phyloP scores from a whole-genome alignment of 1,139 yeast genomes.

The Pichia inconspicua region DNA sequence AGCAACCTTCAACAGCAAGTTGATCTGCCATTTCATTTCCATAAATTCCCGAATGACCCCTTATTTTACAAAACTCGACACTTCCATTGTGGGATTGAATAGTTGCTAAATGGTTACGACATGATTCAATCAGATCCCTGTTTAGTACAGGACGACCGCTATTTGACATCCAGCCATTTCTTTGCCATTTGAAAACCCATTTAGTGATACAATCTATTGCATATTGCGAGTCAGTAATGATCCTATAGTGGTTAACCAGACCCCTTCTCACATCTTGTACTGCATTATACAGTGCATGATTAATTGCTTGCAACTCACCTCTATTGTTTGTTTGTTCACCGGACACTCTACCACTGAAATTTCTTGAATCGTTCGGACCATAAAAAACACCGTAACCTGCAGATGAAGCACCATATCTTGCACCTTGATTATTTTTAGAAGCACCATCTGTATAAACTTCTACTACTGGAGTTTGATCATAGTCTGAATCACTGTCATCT shows the following conservation, averaged over 20 bases:
- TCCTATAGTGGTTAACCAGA: slow-evolving; percentile 9
- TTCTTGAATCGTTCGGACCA: slow-evolving; percentile 44
- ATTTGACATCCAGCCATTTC: slow-evolving; percentile 44
- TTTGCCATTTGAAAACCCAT: slow-evolving; percentile 49
- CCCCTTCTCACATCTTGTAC: slow-evolving; percentile 15
- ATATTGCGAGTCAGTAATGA: slow-evolving; percentile 51
- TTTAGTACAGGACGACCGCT: slow-evolving; percentile 43
- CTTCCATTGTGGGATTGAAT: slow-evolving; percentile 2
- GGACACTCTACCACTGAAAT: slow-evolving; percentile 35
- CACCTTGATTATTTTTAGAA: slow-evolving; percentile 29
- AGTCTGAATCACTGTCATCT: not conserved
- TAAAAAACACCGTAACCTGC: slow-evolving; percentile 77
- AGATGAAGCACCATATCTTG: slow-evolving; percentile 9
- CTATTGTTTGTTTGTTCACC: slow-evolving; percentile 66
- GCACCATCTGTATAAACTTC: slow-evolving; percentile 68
- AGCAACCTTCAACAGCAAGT: slow-evolving; percentile 60
- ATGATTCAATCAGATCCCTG: slow-evolving; percentile 38
- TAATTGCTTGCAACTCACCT: slow-evolving; percentile 68
- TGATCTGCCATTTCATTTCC: slow-evolving; percentile 78
- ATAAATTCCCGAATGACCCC: slow-evolving; percentile 58
- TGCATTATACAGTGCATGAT: slow-evolving; percentile 43
- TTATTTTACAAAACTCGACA: slow-evolving; percentile 43
- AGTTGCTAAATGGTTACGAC: slow-evolving; percentile 20
- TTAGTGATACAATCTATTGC: slow-evolving; percentile 38
- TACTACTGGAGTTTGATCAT: slow-evolving; percentile 1